Evolutionary conservation across 495 filamentous ascomycete genomes (phyloP).

Genomic region (Tuber microsphaerosporum): DNA sequence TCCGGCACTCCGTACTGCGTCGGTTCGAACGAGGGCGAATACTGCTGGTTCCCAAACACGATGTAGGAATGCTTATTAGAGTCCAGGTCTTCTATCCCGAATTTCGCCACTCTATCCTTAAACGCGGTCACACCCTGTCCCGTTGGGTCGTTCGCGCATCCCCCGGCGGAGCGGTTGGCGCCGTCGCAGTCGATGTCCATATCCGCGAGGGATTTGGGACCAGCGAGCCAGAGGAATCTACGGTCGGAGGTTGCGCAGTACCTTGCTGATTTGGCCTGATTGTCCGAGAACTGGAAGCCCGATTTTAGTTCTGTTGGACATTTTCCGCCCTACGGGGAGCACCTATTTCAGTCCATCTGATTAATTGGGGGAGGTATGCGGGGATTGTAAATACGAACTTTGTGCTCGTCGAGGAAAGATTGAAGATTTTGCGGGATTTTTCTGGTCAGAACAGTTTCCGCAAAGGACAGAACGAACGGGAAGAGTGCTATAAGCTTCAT

Average conservation of each 20-base stretch:
- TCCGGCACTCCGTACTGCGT: constrained; percentile 49
- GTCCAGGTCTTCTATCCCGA: constrained; percentile 53
- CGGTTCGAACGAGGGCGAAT: constrained; percentile 49
- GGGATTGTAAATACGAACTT: constrained; percentile 10
- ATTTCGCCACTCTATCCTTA: constrained; percentile 45
- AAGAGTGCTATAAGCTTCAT: background rate
- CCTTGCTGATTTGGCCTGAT: background rate
- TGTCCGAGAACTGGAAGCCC: background rate
- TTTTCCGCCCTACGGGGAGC: background rate
- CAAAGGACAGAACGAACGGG: background rate
- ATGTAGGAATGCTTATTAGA: constrained; percentile 58
- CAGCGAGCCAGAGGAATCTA: constrained; percentile 21
- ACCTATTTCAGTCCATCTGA: background rate
- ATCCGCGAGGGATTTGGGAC: constrained; percentile 38
- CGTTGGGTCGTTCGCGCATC: constrained; percentile 49
- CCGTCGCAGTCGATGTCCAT: constrained; percentile 70
- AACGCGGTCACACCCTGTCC: constrained; percentile 55
- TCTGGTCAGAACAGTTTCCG: background rate
- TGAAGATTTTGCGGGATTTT: constrained; percentile 21
- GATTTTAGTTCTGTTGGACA: background rate
- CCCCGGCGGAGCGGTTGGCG: constrained; percentile 46
- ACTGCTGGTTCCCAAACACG: constrained; percentile 57
- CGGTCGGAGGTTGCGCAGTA: constrained; percentile 15
- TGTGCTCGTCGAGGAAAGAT: constrained; percentile 26
- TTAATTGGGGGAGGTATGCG: background rate